Percentiles rank a stretch among this genome's conserved stretches.
Evolutionary conservation across 2,329 filamentous ascomycete genomes (phyloP).

Genomic region (Fusarium sororula): DNA sequence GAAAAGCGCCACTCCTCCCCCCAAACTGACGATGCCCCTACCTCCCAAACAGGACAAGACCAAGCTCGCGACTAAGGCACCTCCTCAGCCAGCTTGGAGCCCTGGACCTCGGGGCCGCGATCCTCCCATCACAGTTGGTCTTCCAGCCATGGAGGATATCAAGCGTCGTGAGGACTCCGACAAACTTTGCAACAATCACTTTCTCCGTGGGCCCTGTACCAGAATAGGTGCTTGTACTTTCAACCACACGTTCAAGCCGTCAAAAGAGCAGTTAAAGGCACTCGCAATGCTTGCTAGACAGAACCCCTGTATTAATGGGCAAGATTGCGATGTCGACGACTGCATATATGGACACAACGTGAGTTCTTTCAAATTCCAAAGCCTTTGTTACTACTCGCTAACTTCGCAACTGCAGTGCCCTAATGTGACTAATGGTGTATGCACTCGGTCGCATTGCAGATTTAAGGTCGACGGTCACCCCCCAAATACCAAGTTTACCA

Average conservation of each 20-base stretch:
- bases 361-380: conserved; percentile 42
- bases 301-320: conserved; percentile 66
- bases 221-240: conserved; percentile 66
- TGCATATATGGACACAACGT: conserved; percentile 73
- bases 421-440: conserved; percentile 60
- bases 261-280: conserved; percentile 63
- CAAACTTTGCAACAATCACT: conserved; percentile 71
- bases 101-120: conserved; percentile 66
- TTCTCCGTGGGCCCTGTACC: conserved; percentile 64
- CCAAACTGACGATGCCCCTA: conserved; percentile 51
- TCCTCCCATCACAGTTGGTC: conserved; percentile 57
- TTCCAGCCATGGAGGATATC: conserved; percentile 60
- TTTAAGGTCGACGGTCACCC: conserved; percentile 64
- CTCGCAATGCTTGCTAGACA: conserved; percentile 65
- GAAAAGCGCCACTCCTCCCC: conserved; percentile 53
- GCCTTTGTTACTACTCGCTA: neutral
- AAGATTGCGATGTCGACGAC: conserved; percentile 65
- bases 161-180: conserved; percentile 64
- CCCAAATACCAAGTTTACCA: conserved; percentile 63
- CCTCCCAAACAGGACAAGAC: conserved; percentile 43
- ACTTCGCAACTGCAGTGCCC: conserved; percentile 55
- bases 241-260: conserved; percentile 64
- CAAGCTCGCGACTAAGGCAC: conserved; percentile 30
- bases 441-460: conserved; percentile 64
- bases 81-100: conserved; percentile 55